Percentiles rank a stretch among this genome's conserved stretches.
Evolutionary conservation across 192 early-diverging fungal genomes (phyloP).

Genomic region (Backusella tarrabulga): DNA sequence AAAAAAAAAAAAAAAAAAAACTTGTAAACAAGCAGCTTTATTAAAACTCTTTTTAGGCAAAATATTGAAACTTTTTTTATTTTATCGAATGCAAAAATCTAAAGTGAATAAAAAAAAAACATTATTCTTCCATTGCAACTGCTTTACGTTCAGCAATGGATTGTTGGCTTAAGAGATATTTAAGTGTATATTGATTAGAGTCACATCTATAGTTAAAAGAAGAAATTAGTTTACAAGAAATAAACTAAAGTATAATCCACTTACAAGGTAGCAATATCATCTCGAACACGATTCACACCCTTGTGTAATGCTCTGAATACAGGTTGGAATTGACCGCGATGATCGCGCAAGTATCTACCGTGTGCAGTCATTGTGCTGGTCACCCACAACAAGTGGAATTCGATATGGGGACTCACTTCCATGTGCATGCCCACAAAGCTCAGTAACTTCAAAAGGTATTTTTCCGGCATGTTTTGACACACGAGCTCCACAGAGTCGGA

Average conservation of each 20-base stretch:
- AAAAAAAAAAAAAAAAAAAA: too few relatives aligned
- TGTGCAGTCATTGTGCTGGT: slow-evolving; percentile 74
- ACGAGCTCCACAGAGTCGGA: slow-evolving; percentile 72
- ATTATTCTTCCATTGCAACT: slow-evolving; percentile 17
- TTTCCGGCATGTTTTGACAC: slow-evolving; percentile 77
- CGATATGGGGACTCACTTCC: slow-evolving; percentile 80
- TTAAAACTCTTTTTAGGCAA: not conserved
- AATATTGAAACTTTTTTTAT: not conserved
- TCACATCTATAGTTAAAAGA: slow-evolving; percentile 61
- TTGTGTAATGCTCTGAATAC: slow-evolving; percentile 84
- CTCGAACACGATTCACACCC: slow-evolving; percentile 50
- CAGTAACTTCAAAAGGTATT: slow-evolving; percentile 85
- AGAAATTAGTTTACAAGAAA: not conserved
- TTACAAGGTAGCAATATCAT: slow-evolving; percentile 62
- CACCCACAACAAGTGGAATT: slow-evolving; percentile 88
- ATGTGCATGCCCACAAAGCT: slow-evolving; percentile 78
- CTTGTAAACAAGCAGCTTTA: too few relatives aligned
- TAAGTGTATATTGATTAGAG: slow-evolving; percentile 72
- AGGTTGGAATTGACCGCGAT: slow-evolving; percentile 62
- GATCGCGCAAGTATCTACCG: slow-evolving; percentile 68
- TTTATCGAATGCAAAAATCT: not conserved
- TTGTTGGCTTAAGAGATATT: slow-evolving; percentile 58
- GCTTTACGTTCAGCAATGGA: slow-evolving; percentile 1
- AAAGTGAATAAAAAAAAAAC: not conserved
- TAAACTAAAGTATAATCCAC: slow-evolving; percentile 17